These are phyloP conservation scores for Aspergillus ellipticus DNA, from an alignment of 495 filamentous ascomycete genomes.

Conservation along the genomic window DNA sequence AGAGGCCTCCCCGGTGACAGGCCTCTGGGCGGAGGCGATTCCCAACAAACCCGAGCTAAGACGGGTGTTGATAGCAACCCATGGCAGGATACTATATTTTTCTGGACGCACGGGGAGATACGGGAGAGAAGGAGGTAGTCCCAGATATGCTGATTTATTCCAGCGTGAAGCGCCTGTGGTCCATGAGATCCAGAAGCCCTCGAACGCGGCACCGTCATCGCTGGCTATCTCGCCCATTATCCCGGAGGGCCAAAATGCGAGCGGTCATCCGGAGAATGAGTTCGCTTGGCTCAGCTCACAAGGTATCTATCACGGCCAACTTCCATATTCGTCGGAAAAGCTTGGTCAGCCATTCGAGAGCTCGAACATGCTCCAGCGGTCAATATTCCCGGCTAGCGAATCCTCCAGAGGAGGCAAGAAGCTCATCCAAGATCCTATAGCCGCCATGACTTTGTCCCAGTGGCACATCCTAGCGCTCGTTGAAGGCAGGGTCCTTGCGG, in stretches of 20 bases:
- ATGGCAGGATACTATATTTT: slow-evolving; percentile 70
- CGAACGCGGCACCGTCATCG: slow-evolving; percentile 54
- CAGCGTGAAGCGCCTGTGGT: slow-evolving; percentile 74
- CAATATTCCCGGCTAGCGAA: slow-evolving; percentile 65
- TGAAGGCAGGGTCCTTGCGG: slow-evolving; percentile 73
- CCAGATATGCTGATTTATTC: slow-evolving; percentile 82
- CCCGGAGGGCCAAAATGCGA: slow-evolving; percentile 42
- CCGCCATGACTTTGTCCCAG: slow-evolving; percentile 80
- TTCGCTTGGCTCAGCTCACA: slow-evolving; percentile 90
- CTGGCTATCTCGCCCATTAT: slow-evolving; percentile 74
- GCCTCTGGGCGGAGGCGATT: slow-evolving; percentile 74
- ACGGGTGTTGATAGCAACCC: slow-evolving; percentile 73
- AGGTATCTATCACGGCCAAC: slow-evolving; percentile 81
- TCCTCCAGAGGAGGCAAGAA: slow-evolving; percentile 59
- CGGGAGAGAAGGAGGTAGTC: slow-evolving; percentile 74
- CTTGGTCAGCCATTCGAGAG: slow-evolving; percentile 57
- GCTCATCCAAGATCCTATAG: slow-evolving; percentile 63
- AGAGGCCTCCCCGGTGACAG: slow-evolving; percentile 73
- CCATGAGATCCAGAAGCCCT: slow-evolving; percentile 60
- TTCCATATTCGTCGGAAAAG: slow-evolving; percentile 49
- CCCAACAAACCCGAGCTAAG: slow-evolving; percentile 63
- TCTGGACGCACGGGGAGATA: slow-evolving; percentile 67
- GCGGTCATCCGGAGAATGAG: slow-evolving; percentile 57
- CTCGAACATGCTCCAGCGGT: slow-evolving; percentile 69
- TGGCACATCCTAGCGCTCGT: slow-evolving; percentile 89